Evolutionary conservation across 1,139 yeast genomes (phyloP).

Genomic region (Hansenula lynferdii): DNA sequence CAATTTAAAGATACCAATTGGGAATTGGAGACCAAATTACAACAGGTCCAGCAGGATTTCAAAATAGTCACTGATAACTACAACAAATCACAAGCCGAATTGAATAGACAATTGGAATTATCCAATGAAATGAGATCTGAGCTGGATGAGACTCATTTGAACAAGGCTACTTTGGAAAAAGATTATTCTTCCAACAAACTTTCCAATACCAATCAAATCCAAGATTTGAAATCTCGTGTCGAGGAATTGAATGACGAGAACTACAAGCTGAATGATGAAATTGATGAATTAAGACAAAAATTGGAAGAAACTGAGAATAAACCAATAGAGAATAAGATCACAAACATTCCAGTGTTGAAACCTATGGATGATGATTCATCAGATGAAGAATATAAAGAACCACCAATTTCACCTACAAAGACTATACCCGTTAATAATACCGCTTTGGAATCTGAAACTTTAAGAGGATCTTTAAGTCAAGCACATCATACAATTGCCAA

Average conservation of each 20-base stretch:
- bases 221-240: conserved; percentile 44
- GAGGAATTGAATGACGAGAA: conserved; percentile 62
- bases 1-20: conserved; percentile 67
- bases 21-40: conserved; percentile 64
- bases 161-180: conserved; percentile 34
- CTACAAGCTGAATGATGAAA: conserved; percentile 44
- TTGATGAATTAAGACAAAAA: conserved; percentile 28
- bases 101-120: conserved; percentile 21
- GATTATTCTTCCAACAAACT: conserved; percentile 33
- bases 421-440: conserved; percentile 44
- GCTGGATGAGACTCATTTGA: conserved; percentile 44
- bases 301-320: conserved; percentile 12
- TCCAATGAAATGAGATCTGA: conserved; percentile 35
- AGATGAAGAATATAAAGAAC: conserved; percentile 24
- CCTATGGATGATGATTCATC: conserved; percentile 20
- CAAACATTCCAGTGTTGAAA: conserved; percentile 17
- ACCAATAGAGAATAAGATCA: conserved; percentile 8
- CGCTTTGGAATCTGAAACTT: conserved; percentile 62
- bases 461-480: conserved; percentile 59
- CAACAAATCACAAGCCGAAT: conserved; percentile 32
- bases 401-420: conserved; percentile 35
- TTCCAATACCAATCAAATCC: conserved; percentile 35
- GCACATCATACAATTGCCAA: conserved; percentile 59
- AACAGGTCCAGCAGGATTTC: conserved; percentile 45
- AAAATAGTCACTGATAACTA: conserved; percentile 25